Percentiles rank a stretch among this genome's conserved stretches.
phyloP scores from a whole-genome alignment of 2,329 filamentous ascomycete genomes.

The Paecilomyces dactylethromorphus region DNA sequence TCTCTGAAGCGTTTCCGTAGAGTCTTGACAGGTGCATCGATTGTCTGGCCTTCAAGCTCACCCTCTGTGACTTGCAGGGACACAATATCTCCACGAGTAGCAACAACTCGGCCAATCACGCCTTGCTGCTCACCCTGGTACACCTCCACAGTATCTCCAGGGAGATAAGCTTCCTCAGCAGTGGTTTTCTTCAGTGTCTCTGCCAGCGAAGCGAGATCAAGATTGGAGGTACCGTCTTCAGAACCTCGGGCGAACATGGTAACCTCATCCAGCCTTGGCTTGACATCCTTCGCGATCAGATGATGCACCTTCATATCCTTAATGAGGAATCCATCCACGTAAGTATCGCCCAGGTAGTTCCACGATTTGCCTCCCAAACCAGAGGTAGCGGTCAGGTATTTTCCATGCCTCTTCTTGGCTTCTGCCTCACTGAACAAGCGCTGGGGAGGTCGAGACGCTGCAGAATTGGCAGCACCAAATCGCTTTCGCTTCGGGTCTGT shows the following conservation, averaged over 20 bases:
- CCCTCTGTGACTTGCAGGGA: slow-evolving; percentile 80
- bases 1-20: slow-evolving; percentile 87
- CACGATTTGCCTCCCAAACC: slow-evolving; percentile 61
- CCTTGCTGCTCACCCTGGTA: slow-evolving; percentile 94
- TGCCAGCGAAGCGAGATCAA: slow-evolving; percentile 85
- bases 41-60: slow-evolving; percentile 70
- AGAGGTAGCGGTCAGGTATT: slow-evolving; percentile 49
- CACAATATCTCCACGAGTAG: slow-evolving; percentile 87
- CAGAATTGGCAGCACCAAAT: slow-evolving; percentile 41
- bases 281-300: slow-evolving; percentile 80
- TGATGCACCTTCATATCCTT: slow-evolving; percentile 90
- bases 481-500: slow-evolving; percentile 75
- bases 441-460: slow-evolving; percentile 69
- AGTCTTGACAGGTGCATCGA: slow-evolving; percentile 88
- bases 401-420: slow-evolving; percentile 78
- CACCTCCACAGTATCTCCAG: slow-evolving; percentile 93
- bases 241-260: slow-evolving; percentile 85
- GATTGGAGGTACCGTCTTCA: slow-evolving; percentile 87
- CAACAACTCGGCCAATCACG: slow-evolving; percentile 75
- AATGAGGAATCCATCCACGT: slow-evolving; percentile 85
- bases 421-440: slow-evolving; percentile 89
- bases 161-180: slow-evolving; percentile 74
- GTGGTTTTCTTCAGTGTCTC: slow-evolving; percentile 82
- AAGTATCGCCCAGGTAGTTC: slow-evolving; percentile 81
- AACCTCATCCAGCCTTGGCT: slow-evolving; percentile 88